phyloP scores from a whole-genome alignment of 2,329 filamentous ascomycete species.

The Aspergillus niger region DNA sequence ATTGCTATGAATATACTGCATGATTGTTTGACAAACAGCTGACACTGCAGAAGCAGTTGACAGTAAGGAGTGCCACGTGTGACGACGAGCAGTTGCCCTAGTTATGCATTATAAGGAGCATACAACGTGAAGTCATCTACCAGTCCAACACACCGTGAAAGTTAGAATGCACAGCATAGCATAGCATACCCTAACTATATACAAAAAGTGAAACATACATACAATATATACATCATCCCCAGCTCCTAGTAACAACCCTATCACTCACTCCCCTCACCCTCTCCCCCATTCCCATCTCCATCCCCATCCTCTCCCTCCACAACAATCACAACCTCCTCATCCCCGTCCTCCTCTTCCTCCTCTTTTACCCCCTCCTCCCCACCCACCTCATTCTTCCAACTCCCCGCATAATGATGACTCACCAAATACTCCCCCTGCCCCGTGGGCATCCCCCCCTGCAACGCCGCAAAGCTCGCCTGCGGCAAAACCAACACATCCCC shows the following conservation, averaged over 20 bases:
- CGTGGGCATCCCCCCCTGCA: conserved; percentile 12
- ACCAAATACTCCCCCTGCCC: conserved; percentile 19
- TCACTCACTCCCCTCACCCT: not conserved
- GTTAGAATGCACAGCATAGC: not conserved
- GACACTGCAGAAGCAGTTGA: no score
- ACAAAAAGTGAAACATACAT: not conserved
- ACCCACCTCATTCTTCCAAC: conserved; percentile 17
- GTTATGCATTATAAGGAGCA: no score
- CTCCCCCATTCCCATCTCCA: no score
- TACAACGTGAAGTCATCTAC: no score
- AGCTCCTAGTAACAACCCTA: not conserved
- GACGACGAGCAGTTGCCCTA: no score
- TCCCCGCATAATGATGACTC: conserved; percentile 17
- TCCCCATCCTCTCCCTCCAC: no score
- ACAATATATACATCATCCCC: not conserved
- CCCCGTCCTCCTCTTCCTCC: not conserved
- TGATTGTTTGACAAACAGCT: no score
- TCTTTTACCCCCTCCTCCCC: conserved; percentile 7
- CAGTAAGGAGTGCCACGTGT: no score
- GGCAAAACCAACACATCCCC: conserved; percentile 18
- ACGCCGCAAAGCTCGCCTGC: conserved; percentile 17
- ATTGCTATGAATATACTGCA: no score
- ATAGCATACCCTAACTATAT: not conserved
- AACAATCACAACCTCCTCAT: not conserved
- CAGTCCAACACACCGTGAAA: no score